These are phyloP conservation scores for Penicillium freii DNA, from an alignment of 2,329 filamentous ascomycete species.

Conservation along the genomic window DNA sequence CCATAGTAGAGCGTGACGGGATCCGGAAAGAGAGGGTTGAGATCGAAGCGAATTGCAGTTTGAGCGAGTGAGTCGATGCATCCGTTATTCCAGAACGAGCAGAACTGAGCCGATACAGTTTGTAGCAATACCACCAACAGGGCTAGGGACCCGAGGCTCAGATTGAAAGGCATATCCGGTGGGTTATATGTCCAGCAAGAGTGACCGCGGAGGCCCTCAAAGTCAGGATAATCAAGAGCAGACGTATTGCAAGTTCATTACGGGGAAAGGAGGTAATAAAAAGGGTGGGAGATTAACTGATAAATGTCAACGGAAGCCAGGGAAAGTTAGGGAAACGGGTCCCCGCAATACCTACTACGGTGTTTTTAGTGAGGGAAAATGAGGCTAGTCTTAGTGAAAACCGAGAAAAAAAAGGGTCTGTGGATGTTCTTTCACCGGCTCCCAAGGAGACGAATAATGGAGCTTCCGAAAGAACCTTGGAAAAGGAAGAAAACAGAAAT, in stretches of 20 bases:
- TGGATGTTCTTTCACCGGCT: neutral
- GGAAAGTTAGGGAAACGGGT: conserved; percentile 15
- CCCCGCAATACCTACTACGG: conserved; percentile 23
- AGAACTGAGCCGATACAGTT: conserved; percentile 31
- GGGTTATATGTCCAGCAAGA: conserved; percentile 10
- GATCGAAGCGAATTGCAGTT: conserved; percentile 34
- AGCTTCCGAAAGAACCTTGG: neutral
- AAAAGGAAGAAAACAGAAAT: neutral
- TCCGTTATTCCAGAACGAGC: conserved; percentile 35
- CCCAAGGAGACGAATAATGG: neutral
- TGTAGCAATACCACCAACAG: conserved; percentile 25
- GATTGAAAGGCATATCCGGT: conserved; percentile 22
- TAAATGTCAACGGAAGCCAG: neutral
- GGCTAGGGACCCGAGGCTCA: neutral
- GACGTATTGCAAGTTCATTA: conserved; percentile 29
- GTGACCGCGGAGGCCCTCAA: conserved; percentile 27
- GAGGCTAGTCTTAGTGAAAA: neutral
- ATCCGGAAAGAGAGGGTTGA: conserved; percentile 36
- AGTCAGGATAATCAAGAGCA: conserved; percentile 17
- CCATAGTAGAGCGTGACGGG: conserved; percentile 36
- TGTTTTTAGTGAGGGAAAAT: neutral
- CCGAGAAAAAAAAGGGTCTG: neutral
- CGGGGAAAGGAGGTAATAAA: neutral
- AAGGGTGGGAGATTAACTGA: neutral
- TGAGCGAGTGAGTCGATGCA: conserved; percentile 42